Base-by-base conservation (phyloP, 495 filamentous ascomycete genomes). In the Penicillium tannophilum region DNA sequence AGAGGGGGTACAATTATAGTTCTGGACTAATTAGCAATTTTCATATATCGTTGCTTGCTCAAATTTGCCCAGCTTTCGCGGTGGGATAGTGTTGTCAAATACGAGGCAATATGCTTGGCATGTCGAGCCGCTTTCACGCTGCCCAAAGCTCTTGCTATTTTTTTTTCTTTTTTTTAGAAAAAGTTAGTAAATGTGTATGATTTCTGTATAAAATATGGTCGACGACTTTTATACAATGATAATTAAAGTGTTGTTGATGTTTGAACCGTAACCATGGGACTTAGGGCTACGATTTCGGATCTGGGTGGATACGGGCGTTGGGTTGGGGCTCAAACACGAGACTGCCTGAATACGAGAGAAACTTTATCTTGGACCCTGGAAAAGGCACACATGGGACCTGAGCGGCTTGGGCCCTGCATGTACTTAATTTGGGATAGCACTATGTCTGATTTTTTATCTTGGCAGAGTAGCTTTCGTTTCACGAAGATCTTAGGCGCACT, bases 81-180 rank as follows among this genome's bases (percentile, higher is more conserved):
- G 14, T 50, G 50, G 14, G 17, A 14, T 52, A 26, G n/a, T 23
- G 50, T 19, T 52, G 50, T 30, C 33, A 26, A 52, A 52, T 52
- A 52, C 50, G 50, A 52, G 50, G 19, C 30, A 47, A 19, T 26
- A 41, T 19, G 33, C 50, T 52, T 52, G 31, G 50, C 50, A 31
- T 17, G 12, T 52, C 20, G 20, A 52, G 50, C 17, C 50, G 50
- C 46, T 31, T 31, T 28, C 12, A 3, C 33, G 4, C 28, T 28
- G 28, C 3, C 28, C 28, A 28, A 28, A 28, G n/a, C n/a, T n/a
- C n/a, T n/a, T n/a, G n/a, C n/a, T n/a, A n/a, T n/a, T n/a, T n/a
- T n/a, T n/a, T n/a, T n/a, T n/a, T n/a, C n/a, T n/a, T n/a, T n/a
- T n/a, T n/a, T n/a, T n/a, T n/a, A n/a, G n/a, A n/a, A n/a, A n/a